Base-by-base conservation (phyloP, 306 rosid genomes). In the Sphenostylis stenocarpa region DNA sequence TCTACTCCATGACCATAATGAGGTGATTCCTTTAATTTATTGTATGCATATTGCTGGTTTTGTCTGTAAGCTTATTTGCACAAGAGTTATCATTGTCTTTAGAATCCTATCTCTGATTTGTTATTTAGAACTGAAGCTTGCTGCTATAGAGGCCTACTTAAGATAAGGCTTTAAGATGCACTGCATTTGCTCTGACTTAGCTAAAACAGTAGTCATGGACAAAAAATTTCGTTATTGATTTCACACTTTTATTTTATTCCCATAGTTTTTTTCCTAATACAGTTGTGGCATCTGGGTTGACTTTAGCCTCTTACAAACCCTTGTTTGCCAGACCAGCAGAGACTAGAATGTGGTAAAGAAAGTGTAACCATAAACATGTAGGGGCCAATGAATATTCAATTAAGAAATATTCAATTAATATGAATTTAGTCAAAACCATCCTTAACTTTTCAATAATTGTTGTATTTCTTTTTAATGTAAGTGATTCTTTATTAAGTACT, bases 1-100 rank as follows among this genome's bases (percentile, higher is more conserved):
- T 83, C 97, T 90, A 38, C 97, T 90, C 55, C 99, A 92, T 74
- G 99, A 95, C 80, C 97, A 95, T 83, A 92, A 92, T 16, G 99
- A 95, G 99, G 99, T 95, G 79, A 83, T 77, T 72, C 51, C 67
- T 33, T 65, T 36, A 8, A 10, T 44, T 49, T 47, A 23, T 36
- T 34, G 5, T 12, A 12, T 68, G 33, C 47, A 3, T 79, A 44
- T 43, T 80, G 2, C 31, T 68, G 36, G 9, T 36, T 70, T 58
- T 72, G 56, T 56, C 61, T 44, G 20, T 9, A 53, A 77, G 47
- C 49, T 39, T 33, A 70, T 47, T 26, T 44, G 28, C 62, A 28
- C 28, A 33, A 24, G 34, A 23, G 47, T 34, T 77, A 55, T 53
- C 70, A 62, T 21, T 24, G 31, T 76, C 29, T 60, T 39, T 26